Evolutionary conservation across 768 basidiomycete genomes (phyloP), one percentile per base, ranked within the genome.

Genomic region (Amanita molliuscula): DNA sequence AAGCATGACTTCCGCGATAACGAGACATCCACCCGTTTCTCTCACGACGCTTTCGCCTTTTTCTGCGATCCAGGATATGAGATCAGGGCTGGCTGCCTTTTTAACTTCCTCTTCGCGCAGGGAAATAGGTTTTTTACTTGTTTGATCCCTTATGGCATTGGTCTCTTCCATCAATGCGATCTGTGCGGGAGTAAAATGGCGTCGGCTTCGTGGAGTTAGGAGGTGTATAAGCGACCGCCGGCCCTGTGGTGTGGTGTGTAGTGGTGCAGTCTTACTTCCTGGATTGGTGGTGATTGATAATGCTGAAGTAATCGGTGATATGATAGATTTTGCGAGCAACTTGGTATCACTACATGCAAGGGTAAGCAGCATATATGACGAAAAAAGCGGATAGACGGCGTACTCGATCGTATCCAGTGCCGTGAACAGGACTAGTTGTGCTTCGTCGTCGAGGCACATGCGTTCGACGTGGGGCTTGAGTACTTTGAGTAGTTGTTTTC

Each of bases 341-440:
- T 95, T 97, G 2, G 93, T 97, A 62, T 97, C 92, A 57, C 89
- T 93, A 59, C 1, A 26, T 33, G 47, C 34, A 26, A 5, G 4
- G 26, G 41, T 34, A 16, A 34, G 6, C 40, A 3, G 28, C 20
- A n/a, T n/a, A n/a, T n/a, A 33, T 15, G 48, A 45, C 31, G 52
- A 13, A 51, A 43, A 25, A 28, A 21, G 36, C 10, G 26, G 44
- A 34, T 8, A 34, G 20, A 29, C 16, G 3, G 69, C 79, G 35
- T 63, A 93, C 91, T 97, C 93, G 48, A 88, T 84, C 35, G 87
- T 78, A 61, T 97, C 93, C 9, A 95, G 72, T 5, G 88, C 88
- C 0, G 90, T 90, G 67, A 94, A 95, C 3, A 96, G 66, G 1
- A 94, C 89, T 20, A 88, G 69, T 58, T 94, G 91, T 0, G 93